Percentiles rank a stretch among this genome's conserved stretches.
Conservation (phyloP, 148 eudicot genomes). For the Hydrangea macrophylla region DNA sequence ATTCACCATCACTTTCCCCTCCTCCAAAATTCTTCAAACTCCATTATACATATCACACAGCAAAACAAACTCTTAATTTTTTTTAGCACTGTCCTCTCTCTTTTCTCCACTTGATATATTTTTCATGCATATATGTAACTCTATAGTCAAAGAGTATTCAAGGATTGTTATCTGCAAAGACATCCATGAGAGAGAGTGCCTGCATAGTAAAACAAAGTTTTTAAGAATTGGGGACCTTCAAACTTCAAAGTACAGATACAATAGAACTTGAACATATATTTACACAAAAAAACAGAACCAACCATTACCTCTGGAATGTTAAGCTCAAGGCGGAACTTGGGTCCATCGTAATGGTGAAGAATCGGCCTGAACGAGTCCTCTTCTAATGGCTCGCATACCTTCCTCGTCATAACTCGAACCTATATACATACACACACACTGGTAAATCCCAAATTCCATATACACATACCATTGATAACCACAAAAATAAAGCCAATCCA, state of each 20-base stretch:
- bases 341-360: conserved; percentile 98
- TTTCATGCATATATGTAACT: too few species aligned
- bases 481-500: too few species aligned
- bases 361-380: conserved; percentile 99
- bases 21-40: too few species aligned
- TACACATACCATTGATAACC: too few species aligned
- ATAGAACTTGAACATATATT: neutral
- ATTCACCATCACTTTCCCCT: too few species aligned
- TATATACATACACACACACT: conserved; percentile 14
- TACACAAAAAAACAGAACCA: neutral
- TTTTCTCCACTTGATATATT: too few species aligned
- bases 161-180: conserved; percentile 34
- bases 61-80: too few species aligned
- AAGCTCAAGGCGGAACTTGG: conserved; percentile 96
- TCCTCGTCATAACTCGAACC: conserved; percentile 87
- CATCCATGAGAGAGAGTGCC: conserved; percentile 74
- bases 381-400: conserved; percentile 81
- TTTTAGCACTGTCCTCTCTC: too few species aligned
- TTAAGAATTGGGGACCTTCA: neutral
- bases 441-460: neutral
- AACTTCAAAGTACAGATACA: neutral
- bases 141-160: too few species aligned
- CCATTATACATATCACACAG: too few species aligned
- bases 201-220: conserved; percentile 22
- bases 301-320: conserved; percentile 85